Percentiles rank a stretch among this genome's conserved stretches.
phyloP scores from a whole-genome alignment of 257 asterid genomes.

The Striga asiatica region DNA sequence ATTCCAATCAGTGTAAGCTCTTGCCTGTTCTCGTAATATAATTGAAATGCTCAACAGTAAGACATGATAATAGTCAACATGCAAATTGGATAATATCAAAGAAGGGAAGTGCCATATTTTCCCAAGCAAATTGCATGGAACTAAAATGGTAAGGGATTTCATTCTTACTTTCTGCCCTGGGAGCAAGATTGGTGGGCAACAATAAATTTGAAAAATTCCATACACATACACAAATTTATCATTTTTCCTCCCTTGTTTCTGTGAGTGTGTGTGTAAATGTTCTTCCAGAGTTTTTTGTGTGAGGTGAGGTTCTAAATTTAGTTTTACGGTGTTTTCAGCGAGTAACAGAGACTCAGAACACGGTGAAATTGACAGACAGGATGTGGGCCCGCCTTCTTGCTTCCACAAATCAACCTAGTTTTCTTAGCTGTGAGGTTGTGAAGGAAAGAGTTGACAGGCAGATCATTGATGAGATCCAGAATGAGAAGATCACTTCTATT shows the following conservation, averaged over 20 bases:
- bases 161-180: no score
- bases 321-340: conserved; percentile 61
- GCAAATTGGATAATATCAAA: no score
- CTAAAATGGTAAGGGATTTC: no score
- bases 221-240: no score
- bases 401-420: conserved; percentile 88
- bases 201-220: no score
- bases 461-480: conserved; percentile 35
- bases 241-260: no score
- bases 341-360: conserved; percentile 63
- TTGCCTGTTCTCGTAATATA: neutral
- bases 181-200: no score
- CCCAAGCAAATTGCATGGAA: neutral
- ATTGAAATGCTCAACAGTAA: neutral
- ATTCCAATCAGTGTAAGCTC: conserved; percentile 78
- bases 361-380: conserved; percentile 68
- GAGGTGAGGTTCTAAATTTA: no score
- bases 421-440: conserved; percentile 34
- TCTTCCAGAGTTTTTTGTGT: neutral
- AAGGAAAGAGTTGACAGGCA: conserved; percentile 33
- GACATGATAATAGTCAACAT: no score
- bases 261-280: no score
- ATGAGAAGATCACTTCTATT: conserved; percentile 41
- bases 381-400: conserved; percentile 97
- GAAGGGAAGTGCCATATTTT: neutral